A percentile compares a stretch with the other conserved stretches of the same genome.
Conservation (phyloP, 1,284 basidiomycete genomes). For the Ceratobasidium sp. region DNA sequence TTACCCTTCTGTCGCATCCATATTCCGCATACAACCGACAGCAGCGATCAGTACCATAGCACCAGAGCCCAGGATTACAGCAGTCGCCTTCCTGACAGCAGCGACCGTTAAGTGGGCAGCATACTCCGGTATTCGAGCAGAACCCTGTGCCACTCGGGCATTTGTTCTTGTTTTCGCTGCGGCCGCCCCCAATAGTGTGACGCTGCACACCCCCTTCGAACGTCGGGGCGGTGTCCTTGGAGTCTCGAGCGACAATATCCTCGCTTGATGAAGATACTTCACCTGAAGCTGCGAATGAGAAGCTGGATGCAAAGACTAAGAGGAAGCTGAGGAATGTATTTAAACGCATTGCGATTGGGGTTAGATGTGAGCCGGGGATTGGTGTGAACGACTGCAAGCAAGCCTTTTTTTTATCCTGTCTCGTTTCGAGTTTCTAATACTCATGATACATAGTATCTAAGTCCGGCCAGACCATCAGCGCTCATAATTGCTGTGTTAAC, state of each 20-base stretch:
- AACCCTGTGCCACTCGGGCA: background rate
- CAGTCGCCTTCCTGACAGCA: background rate
- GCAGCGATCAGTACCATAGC: background rate
- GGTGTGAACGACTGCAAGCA: too few relatives aligned
- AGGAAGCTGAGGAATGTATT: background rate
- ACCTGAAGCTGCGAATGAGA: background rate
- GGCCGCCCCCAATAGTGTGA: too few relatives aligned
- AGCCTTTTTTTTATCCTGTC: too few relatives aligned
- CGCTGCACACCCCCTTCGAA: background rate
- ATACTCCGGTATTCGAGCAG: background rate
- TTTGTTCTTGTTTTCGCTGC: background rate
- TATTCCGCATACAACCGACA: background rate
- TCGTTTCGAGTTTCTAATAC: too few relatives aligned
- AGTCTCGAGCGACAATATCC: background rate
- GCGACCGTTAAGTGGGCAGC: slow-evolving; percentile 2
- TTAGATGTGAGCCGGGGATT: background rate
- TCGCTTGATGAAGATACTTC: background rate
- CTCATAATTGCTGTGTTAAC: too few relatives aligned
- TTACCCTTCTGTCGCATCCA: slow-evolving; percentile 1
- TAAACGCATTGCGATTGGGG: background rate
- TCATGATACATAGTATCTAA: too few relatives aligned
- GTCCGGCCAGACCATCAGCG: too few relatives aligned
- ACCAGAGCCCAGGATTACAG: slow-evolving; percentile 6
- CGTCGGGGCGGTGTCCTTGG: background rate
- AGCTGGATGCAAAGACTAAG: background rate